phyloP scores from a whole-genome alignment of 352 stramenopile species.

The Phytophthora tentaculata region DNA sequence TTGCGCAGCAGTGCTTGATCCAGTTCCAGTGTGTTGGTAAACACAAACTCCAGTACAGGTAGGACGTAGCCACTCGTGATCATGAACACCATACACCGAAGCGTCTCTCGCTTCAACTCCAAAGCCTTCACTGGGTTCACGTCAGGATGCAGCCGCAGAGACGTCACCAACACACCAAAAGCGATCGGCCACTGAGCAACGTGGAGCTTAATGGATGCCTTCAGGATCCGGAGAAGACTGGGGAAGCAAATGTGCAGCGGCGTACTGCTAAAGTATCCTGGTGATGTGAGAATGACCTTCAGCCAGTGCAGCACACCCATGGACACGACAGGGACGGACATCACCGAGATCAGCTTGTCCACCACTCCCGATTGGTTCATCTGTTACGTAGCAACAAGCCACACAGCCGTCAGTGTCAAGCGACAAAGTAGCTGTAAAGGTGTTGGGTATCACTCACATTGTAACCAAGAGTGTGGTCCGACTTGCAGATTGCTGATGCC shows the following conservation, averaged over 20 bases:
- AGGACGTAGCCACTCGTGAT: constrained; percentile 89
- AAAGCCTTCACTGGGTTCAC: constrained; percentile 88
- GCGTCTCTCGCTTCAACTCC: constrained; percentile 83
- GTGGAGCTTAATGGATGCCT: constrained; percentile 80
- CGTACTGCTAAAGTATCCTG: constrained; percentile 83
- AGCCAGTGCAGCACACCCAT: constrained; percentile 89
- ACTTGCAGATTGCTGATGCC: constrained; percentile 81
- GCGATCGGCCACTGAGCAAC: constrained; percentile 84
- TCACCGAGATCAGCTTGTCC: constrained; percentile 77
- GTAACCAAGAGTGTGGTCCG: constrained; percentile 86
- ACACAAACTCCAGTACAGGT: constrained; percentile 85
- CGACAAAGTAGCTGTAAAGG: neutral
- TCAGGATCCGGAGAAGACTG: constrained; percentile 78
- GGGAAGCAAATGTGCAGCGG: constrained; percentile 88
- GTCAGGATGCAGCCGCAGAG: constrained; percentile 73
- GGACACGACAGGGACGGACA: constrained; percentile 83
- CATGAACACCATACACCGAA: constrained; percentile 89
- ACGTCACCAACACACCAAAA: constrained; percentile 82
- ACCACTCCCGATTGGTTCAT: constrained; percentile 89
- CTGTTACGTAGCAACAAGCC: constrained; percentile 37
- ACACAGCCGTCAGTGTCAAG: constrained; percentile 3
- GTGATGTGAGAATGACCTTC: constrained; percentile 74
- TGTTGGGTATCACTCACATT: constrained; percentile 57
- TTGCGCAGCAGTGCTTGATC: constrained; percentile 87
- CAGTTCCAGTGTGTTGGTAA: constrained; percentile 77